These are phyloP conservation scores for Staphylotrichum longicolle DNA, from an alignment of 495 filamentous ascomycete genomes.

Conservation along the genomic window DNA sequence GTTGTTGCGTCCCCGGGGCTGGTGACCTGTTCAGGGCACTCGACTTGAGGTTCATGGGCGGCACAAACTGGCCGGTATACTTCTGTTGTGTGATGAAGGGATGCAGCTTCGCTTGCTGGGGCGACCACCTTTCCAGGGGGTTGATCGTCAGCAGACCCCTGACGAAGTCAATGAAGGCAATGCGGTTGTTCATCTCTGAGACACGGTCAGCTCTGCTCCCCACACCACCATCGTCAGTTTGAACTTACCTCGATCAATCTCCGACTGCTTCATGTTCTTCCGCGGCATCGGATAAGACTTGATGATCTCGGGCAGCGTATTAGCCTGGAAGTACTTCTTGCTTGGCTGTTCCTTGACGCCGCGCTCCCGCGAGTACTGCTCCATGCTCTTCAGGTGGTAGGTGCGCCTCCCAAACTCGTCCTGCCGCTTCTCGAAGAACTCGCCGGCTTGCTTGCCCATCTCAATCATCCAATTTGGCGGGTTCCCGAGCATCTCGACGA, in stretches of 20 bases:
- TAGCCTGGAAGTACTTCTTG: constrained; percentile 98
- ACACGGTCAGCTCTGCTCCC: constrained; percentile 6
- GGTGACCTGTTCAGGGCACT: constrained; percentile 79
- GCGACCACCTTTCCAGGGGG: constrained; percentile 95
- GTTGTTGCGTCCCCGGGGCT: constrained; percentile 94
- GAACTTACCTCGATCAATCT: constrained; percentile 86
- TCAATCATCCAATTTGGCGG: constrained; percentile 99
- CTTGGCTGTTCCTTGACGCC: constrained; percentile 97
- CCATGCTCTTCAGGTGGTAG: constrained; percentile 93
- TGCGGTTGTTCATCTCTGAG: constrained; percentile 93
- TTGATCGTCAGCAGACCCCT: constrained; percentile 91
- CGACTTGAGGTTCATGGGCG: constrained; percentile 94
- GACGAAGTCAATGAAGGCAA: constrained; percentile 99
- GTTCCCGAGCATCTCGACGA: constrained; percentile 97
- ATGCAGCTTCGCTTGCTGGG: constrained; percentile 94
- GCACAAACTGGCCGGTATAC: constrained; percentile 90
- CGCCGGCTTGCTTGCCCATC: constrained; percentile 95
- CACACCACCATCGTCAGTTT: neutral
- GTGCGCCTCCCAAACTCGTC: constrained; percentile 85
- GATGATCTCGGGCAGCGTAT: constrained; percentile 92
- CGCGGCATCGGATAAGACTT: constrained; percentile 95
- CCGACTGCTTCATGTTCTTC: constrained; percentile 98
- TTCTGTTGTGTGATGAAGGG: constrained; percentile 99
- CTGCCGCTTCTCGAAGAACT: constrained; percentile 95
- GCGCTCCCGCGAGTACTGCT: constrained; percentile 93